Conservation (phyloP, 208 protist genomes). For the Trypanosoma vivax region DNA sequence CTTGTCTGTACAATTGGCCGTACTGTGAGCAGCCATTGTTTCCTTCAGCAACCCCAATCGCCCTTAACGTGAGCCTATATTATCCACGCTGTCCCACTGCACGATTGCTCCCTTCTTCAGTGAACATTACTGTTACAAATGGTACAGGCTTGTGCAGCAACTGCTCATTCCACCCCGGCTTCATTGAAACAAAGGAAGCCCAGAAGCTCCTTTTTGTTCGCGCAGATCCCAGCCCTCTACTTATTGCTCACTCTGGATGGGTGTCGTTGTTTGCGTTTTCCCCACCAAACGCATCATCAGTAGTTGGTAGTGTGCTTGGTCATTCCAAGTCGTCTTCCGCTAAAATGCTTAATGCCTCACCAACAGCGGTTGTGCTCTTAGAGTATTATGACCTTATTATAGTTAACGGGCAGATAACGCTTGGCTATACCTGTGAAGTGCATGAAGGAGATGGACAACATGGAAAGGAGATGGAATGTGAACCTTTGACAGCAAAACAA, state of each 20-base stretch:
- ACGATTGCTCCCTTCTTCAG: background rate
- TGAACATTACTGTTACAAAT: conserved; percentile 3
- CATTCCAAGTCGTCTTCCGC: too few species aligned
- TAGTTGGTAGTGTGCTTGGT: too few species aligned
- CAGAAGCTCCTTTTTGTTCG: conserved; percentile 8
- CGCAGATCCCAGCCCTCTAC: conserved; percentile 2
- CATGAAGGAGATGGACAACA: background rate
- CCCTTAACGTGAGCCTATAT: conserved; percentile 91
- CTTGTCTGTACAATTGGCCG: conserved; percentile 72
- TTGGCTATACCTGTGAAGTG: conserved; percentile 9
- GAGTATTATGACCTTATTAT: conserved; percentile 17
- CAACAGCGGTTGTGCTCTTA: background rate
- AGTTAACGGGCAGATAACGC: conserved; percentile 6
- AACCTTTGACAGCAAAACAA: background rate
- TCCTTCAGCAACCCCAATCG: conserved; percentile 49
- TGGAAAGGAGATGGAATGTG: background rate
- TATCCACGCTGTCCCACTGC: conserved; percentile 13
- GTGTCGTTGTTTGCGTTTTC: conserved; percentile 19
- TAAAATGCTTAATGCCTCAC: too few species aligned
- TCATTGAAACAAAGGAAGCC: background rate
- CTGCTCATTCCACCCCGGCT: background rate
- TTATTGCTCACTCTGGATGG: conserved; percentile 19
- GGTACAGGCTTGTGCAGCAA: conserved; percentile 8
- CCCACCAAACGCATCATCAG: conserved; percentile 13
- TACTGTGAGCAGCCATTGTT: conserved; percentile 89